A percentile compares a stretch with the other conserved stretches of the same genome.
Evolutionary conservation across 2,329 filamentous ascomycete species (phyloP).

Genomic region (Bipolaris cookei): DNA sequence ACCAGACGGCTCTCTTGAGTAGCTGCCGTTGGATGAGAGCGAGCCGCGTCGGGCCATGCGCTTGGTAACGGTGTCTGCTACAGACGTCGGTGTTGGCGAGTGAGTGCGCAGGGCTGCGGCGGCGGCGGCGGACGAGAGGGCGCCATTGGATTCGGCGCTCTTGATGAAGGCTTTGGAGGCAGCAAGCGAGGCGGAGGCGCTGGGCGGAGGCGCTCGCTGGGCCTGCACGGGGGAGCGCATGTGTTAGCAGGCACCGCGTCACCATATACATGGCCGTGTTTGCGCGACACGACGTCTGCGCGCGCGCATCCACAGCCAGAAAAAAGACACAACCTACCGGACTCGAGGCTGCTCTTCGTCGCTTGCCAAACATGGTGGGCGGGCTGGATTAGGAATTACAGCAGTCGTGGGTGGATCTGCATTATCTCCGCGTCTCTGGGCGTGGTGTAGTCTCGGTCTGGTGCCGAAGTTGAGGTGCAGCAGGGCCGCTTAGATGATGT

Average conservation of each 20-base stretch:
- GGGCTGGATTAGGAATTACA: constrained; percentile 29
- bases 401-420: constrained; percentile 30
- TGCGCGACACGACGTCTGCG: constrained; percentile 5
- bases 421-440: constrained; percentile 20
- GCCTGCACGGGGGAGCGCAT: constrained; percentile 34
- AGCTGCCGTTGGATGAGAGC: constrained; percentile 68
- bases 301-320: constrained; percentile 8
- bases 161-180: constrained; percentile 81
- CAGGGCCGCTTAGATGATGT: constrained; percentile 27
- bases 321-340: constrained; percentile 34
- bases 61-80: constrained; percentile 86
- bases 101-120: constrained; percentile 82
- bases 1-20: constrained; percentile 45
- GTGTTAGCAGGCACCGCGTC: constrained; percentile 33
- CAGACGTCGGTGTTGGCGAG: constrained; percentile 77
- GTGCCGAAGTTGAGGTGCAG: constrained; percentile 5
- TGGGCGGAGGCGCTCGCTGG: constrained; percentile 56
- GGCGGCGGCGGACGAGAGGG: constrained; percentile 83
- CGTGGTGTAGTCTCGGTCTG: constrained; percentile 8
- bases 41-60: constrained; percentile 78
- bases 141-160: constrained; percentile 66
- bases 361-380: constrained; percentile 43
- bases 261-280: neutral
- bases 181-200: constrained; percentile 77
- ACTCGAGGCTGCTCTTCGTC: constrained; percentile 42